Base-by-base conservation (phyloP, 345 rosid genomes). In the Gynandropsis gynandra region DNA sequence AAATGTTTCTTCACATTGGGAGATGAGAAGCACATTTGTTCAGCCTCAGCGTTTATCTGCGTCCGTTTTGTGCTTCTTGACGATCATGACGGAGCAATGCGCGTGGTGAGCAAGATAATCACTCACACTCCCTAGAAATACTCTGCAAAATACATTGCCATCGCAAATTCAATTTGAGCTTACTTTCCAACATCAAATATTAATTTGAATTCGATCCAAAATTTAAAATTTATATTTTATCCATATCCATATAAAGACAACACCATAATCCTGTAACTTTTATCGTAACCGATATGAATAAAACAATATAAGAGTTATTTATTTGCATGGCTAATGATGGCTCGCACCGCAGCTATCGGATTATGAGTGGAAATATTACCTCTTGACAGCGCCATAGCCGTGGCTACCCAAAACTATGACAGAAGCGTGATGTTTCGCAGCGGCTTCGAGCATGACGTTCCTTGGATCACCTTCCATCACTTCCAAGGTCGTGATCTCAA, bases 361-460 rank as follows among this genome's bases (percentile, higher is more conserved):
- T 37, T 8, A 37, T 37, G 18, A 20, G 41, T 14, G 17, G 13
- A 29, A 32, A 9, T 18, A 8, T 1, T 58, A 72, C 72, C 72
- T 77, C 63, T 71, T 75, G 6, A 76, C 51, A 48, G 54, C 47
- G 49, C 73, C 74, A 42, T 79, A 71, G 20, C 77, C 74, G 56
- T 71, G 82, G 10, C 77, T 71, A 12, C 85, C 85, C 42, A 81
- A 27, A 13, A 74, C 68, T 50, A 79, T 42, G 14, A 66, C 45
- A 9, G 69, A 12, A 19, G 79, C 67, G 2, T 66, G 61, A 29
- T 67, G 62, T 48, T 47, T 79, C 6, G 73, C 73, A 3, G 53
- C 75, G 1, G 64, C 70, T 12, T 75, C 79, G 31, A 61, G 8
- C 47, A 68, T 33, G n/a, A 71, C 69, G 43, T 72, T 54, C 43